These are phyloP conservation scores for Nemania diffusa DNA, from an alignment of 2,329 filamentous ascomycete species.

Conservation along the genomic window DNA sequence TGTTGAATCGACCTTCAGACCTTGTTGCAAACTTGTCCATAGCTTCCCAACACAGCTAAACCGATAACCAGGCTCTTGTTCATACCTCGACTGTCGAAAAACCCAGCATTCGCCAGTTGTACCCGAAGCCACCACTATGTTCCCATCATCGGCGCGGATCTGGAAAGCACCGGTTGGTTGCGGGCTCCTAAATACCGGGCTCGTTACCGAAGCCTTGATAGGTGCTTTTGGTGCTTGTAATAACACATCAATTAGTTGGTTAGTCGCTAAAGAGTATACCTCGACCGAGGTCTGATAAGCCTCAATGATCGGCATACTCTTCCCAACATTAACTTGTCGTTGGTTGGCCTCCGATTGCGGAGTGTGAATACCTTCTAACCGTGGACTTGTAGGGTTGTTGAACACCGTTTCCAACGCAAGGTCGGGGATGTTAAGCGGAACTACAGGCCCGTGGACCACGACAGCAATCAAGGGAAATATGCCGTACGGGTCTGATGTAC, in stretches of 20 bases:
- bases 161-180: constrained; percentile 77
- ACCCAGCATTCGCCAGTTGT: constrained; percentile 88
- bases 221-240: constrained; percentile 74
- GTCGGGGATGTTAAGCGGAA: constrained; percentile 56
- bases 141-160: constrained; percentile 77
- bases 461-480: constrained; percentile 80
- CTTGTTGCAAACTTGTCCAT: constrained; percentile 86
- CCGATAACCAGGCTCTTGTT: constrained; percentile 55
- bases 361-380: constrained; percentile 56
- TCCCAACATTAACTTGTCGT: constrained; percentile 52
- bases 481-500: constrained; percentile 62
- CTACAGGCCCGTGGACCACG: constrained; percentile 79
- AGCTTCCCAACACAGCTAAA: constrained; percentile 84
- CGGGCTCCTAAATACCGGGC: constrained; percentile 74
- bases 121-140: constrained; percentile 80
- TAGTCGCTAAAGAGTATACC: constrained; percentile 85
- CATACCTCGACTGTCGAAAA: constrained; percentile 64
- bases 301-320: constrained; percentile 57
- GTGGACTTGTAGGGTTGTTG: constrained; percentile 53
- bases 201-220: constrained; percentile 67
- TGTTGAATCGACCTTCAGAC: constrained; percentile 58
- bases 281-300: constrained; percentile 89
- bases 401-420: constrained; percentile 51
- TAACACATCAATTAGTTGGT: constrained; percentile 75
- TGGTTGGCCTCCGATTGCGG: constrained; percentile 55